Evolutionary conservation across 75 land plant genomes (phyloP).

Genomic region (Pinus taeda): DNA sequence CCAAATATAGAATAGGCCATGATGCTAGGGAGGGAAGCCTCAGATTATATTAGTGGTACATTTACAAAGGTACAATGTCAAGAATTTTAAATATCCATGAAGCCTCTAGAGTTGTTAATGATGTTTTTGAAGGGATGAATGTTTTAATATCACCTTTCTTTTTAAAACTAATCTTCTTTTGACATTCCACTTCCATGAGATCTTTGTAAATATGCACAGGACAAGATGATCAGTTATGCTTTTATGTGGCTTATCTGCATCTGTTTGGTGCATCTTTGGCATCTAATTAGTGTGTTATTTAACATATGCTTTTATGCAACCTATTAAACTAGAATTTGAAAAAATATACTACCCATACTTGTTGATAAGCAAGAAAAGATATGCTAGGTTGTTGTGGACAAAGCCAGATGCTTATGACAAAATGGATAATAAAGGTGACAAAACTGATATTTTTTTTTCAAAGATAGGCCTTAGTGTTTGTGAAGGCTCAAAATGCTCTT

Average conservation of each 20-base stretch:
- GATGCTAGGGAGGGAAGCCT: slow-evolving; percentile 93
- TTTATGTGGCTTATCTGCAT: background rate
- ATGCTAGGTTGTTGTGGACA: slow-evolving; percentile 96
- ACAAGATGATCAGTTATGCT: background rate
- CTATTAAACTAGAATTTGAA: slow-evolving; percentile 97
- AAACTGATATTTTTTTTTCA: background rate
- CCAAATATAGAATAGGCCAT: slow-evolving; percentile 77
- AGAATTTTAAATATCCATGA: background rate
- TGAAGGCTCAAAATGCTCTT: background rate
- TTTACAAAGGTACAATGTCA: slow-evolving; percentile 68
- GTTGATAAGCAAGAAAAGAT: slow-evolving; percentile 98
- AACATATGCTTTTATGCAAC: slow-evolving; percentile 41
- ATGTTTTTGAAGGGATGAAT: background rate
- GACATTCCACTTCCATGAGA: background rate
- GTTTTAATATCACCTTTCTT: background rate
- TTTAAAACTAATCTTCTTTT: background rate
- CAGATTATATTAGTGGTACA: slow-evolving; percentile 87
- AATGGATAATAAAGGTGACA: slow-evolving; percentile 95
- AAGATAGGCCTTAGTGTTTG: background rate
- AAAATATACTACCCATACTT: slow-evolving; percentile 97
- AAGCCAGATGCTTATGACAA: slow-evolving; percentile 86
- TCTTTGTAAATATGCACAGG: background rate
- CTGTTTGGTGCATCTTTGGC: background rate
- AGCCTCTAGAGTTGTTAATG: background rate
- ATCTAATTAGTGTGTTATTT: slow-evolving; percentile 8